Conservation (phyloP, 805 yeast genomes). For the Limtongia smithiae region DNA sequence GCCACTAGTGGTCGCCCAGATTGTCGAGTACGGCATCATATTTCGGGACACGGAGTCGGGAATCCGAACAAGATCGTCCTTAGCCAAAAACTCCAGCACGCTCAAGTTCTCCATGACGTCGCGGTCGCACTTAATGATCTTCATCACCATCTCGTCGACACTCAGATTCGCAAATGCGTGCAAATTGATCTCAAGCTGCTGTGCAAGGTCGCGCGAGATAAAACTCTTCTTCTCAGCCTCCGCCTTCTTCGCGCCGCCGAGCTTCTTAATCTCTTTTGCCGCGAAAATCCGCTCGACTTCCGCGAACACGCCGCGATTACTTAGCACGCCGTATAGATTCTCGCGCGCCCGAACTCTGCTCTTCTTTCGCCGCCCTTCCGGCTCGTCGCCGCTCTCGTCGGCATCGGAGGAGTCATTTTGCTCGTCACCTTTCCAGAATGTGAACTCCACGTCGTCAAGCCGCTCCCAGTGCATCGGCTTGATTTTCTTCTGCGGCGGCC, state of each 20-base stretch:
- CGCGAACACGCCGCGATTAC: slow-evolving; percentile 72
- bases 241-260: slow-evolving; percentile 41
- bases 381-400: background rate
- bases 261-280: slow-evolving; percentile 64
- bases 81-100: slow-evolving; percentile 78
- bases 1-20: slow-evolving; percentile 54
- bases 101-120: slow-evolving; percentile 67
- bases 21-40: slow-evolving; percentile 75
- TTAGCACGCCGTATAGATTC: slow-evolving; percentile 57
- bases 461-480: slow-evolving; percentile 98
- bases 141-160: slow-evolving; percentile 64
- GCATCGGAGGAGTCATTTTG: slow-evolving; percentile 5
- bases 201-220: slow-evolving; percentile 80
- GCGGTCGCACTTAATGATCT: slow-evolving; percentile 69
- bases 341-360: slow-evolving; percentile 45
- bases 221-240: slow-evolving; percentile 61
- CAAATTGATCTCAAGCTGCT: slow-evolving; percentile 90
- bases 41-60: slow-evolving; percentile 66
- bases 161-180: slow-evolving; percentile 65
- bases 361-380: background rate
- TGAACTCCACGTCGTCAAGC: slow-evolving; percentile 70
- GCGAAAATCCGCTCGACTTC: slow-evolving; percentile 86
- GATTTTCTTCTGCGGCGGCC: slow-evolving; percentile 72
- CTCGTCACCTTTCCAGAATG: slow-evolving; percentile 64
- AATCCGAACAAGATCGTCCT: slow-evolving; percentile 70